These are phyloP conservation scores for Pseudopithomyces maydicus DNA, from an alignment of 2,329 filamentous ascomycete genomes.

Conservation along the genomic window DNA sequence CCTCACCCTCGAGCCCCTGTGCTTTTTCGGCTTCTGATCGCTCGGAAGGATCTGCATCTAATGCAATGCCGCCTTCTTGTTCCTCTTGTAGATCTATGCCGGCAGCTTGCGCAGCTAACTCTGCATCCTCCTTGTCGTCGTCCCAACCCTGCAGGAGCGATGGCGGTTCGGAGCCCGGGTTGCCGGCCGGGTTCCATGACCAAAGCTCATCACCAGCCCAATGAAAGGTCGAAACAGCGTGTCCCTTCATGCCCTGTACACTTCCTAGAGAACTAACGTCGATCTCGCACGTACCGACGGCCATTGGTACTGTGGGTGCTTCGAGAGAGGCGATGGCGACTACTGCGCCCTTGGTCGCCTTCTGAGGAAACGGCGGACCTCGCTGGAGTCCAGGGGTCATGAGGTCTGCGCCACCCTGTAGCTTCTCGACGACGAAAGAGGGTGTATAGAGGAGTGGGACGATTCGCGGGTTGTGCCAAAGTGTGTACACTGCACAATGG, in stretches of 20 bases:
- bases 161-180: conserved; percentile 59
- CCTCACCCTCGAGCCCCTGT: conserved; percentile 40
- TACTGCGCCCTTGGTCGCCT: conserved; percentile 63
- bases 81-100: conserved; percentile 50
- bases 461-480: conserved; percentile 67
- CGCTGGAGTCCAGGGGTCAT: conserved; percentile 71
- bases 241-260: conserved; percentile 66
- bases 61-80: conserved; percentile 51
- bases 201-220: conserved; percentile 74
- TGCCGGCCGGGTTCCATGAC: conserved; percentile 63
- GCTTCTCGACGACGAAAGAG: conserved; percentile 64
- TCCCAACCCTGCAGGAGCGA: conserved; percentile 59
- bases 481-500: conserved; percentile 60
- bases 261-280: conserved; percentile 61
- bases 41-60: conserved; percentile 37
- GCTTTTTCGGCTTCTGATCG: conserved; percentile 39
- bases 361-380: conserved; percentile 66
- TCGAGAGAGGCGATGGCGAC: conserved; percentile 68
- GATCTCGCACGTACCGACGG: conserved; percentile 68
- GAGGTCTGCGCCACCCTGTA: conserved; percentile 68
- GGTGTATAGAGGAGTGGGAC: conserved; percentile 69
- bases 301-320: conserved; percentile 64
- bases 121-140: conserved; percentile 41
- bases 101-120: conserved; percentile 47
- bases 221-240: conserved; percentile 68